phyloP scores from a whole-genome alignment of 2,329 filamentous ascomycete species.

The Fusarium paranaense region DNA sequence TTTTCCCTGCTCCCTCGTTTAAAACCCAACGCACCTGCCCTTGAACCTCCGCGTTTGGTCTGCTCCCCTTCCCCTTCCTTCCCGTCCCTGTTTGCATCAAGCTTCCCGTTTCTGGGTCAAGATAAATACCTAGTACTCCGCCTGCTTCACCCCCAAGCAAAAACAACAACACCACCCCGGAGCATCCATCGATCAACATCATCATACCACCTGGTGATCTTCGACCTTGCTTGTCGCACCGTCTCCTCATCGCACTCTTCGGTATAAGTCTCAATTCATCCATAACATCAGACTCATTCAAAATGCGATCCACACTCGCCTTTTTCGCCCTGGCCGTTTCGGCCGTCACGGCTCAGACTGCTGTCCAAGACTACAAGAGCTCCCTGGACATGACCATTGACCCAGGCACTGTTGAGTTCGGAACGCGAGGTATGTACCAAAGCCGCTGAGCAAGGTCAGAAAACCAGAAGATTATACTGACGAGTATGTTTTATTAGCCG shows the following conservation, averaged over 20 bases:
- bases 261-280: constrained; percentile 1
- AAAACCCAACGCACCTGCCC: constrained; percentile 40
- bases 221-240: constrained; percentile 8
- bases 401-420: constrained; percentile 48
- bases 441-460: not conserved
- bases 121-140: constrained; percentile 28
- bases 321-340: constrained; percentile 59
- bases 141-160: constrained; percentile 2
- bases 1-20: constrained; percentile 32
- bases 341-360: constrained; percentile 54
- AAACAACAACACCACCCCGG: constrained; percentile 23
- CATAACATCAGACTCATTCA: constrained; percentile 38
- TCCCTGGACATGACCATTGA: constrained; percentile 57
- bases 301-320: constrained; percentile 56
- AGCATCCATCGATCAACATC: constrained; percentile 30
- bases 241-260: constrained; percentile 11
- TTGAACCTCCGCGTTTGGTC: constrained; percentile 5
- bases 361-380: constrained; percentile 57
- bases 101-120: constrained; percentile 3
- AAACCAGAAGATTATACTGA: constrained; percentile 18
- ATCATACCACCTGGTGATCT: constrained; percentile 36
- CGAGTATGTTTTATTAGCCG: constrained; percentile 48
- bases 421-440: constrained; percentile 54
- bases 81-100: constrained; percentile 19
- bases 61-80: constrained; percentile 17